These are phyloP conservation scores for Xylaria palmicola DNA, from an alignment of 495 filamentous ascomycete species.

Conservation along the genomic window DNA sequence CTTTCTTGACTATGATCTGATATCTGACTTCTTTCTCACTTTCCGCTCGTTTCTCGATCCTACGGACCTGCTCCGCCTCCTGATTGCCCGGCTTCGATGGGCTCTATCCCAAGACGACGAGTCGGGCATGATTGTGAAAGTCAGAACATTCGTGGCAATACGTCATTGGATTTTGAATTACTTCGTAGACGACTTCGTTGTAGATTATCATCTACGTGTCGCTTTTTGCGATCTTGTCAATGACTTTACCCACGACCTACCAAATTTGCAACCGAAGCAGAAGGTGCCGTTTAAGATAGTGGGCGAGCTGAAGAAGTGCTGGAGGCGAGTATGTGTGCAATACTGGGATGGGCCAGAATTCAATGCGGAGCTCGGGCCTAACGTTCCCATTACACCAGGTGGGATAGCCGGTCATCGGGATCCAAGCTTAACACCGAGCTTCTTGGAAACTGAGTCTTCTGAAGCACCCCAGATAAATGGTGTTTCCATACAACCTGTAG, in stretches of 20 bases:
- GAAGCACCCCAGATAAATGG: conserved; percentile 44
- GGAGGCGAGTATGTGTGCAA: conserved; percentile 83
- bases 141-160: conserved; percentile 92
- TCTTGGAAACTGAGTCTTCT: conserved; percentile 40
- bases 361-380: conserved; percentile 54
- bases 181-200: conserved; percentile 91
- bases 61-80: conserved; percentile 71
- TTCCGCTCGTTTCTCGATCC: conserved; percentile 82
- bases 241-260: conserved; percentile 60
- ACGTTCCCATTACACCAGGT: conserved; percentile 74
- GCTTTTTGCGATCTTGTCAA: conserved; percentile 85
- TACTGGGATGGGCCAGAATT: conserved; percentile 79
- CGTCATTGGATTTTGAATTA: conserved; percentile 99
- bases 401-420: conserved; percentile 60
- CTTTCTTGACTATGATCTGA: conserved; percentile 94
- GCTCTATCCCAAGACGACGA: conserved; percentile 79
- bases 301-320: conserved; percentile 93
- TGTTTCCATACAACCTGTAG: conserved; percentile 33
- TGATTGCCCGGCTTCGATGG: conserved; percentile 85
- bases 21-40: conserved; percentile 98
- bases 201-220: conserved; percentile 73
- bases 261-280: conserved; percentile 45
- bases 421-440: conserved; percentile 47
- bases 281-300: conserved; percentile 87
- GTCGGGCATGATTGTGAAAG: conserved; percentile 84